Evolutionary conservation across 1,284 basidiomycete species (phyloP), one percentile per base, ranked within the genome.

Genomic region (Sphaerobolus stellatus): DNA sequence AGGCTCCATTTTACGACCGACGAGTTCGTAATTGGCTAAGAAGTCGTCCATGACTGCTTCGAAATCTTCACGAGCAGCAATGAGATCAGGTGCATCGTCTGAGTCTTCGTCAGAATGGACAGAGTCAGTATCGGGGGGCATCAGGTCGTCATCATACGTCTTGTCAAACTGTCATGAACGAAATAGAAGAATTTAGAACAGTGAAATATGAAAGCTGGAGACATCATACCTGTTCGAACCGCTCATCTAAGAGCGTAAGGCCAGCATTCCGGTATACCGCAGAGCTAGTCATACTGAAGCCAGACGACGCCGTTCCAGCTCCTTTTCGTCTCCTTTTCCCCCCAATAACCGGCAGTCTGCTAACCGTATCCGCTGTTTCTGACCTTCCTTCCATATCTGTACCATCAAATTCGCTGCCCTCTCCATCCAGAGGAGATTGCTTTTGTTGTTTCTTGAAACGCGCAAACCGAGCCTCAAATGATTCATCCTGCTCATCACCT

Each of bases 211-310:
- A 43, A 14, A 43, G 11, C 22, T 14, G 20, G 36, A 20, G 43
- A 9, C 31, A 41, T 65, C 80, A 61, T 61, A 93, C 94, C 79
- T 92, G 84, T 63, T 98, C 94, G 65, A 99, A 99, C 11, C 86
- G 84, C 62, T 97, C 93, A 66, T 99, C 97, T 27, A 99, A 78
- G 5, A 86, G 88, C 44, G 90, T 84, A 31, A 99, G 73, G 0
- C 92, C 88, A 62, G 94, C 85, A 64, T 94, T 99, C 38, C 97
- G 82, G 73, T 86, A 92, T 90, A 99, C 94, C 24, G 93, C 93
- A 3, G 93, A 95, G 63, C 92, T 94, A 66, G 90, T 96, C 96
- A 99, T 98, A 67, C 89, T 92, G 76, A 94, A 95, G 11, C 92
- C 92, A 20, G 92, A 92, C 14, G 52, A 54, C 2, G 90, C 92